Evolutionary conservation across 352 stramenopile genomes (phyloP), one percentile per base, ranked within the genome.

Genomic region (Phytophthora tentaculata): DNA sequence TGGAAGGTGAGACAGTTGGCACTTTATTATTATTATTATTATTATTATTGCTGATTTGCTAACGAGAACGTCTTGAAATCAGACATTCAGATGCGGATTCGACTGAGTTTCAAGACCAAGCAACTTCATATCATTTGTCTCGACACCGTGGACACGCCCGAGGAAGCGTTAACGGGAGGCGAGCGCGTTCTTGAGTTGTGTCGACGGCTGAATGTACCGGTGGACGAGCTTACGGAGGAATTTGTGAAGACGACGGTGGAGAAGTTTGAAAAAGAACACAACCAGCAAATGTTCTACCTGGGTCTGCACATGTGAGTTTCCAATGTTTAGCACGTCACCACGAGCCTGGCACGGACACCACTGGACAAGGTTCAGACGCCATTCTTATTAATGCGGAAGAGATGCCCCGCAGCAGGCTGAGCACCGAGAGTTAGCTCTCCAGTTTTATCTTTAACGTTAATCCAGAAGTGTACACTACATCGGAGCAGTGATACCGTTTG

Each of bases 121-220:
- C 74, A 72, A 20, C 63, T 96, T 29, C 87, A 95, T 57, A 53
- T 96, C 37, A 87, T 96, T 58, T 95, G 89, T 50, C 62, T 96
- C 20, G 88, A 96, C 50, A 88, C 81, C 20, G 77, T 81, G 28
- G 88, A 96, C 69, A 92, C 88, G 0, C 79, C 88, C 2, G 72
- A 91, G 29, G 76, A 91, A n/a, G 88, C 88, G 2, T 23, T 68
- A 13, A 76, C 41, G 2, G 88, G 84, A 48, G 72, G 85, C 3
- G 56, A 70, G 35, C 67, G 78, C 26, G 87, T 88, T 17, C 72
- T 91, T 2, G 58, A 78, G 37, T 64, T 95, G 23, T 92, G 84
- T 59, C 53, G 74, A 58, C 47, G 81, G 49, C 67, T 89, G 14
- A 73, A 87, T 28, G 57, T 76, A 17, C 60, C 60, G 6, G 49